Evolutionary conservation across 352 stramenopile genomes (phyloP), one percentile per base, ranked within the genome.

Genomic region (Phytophthora litchii): DNA sequence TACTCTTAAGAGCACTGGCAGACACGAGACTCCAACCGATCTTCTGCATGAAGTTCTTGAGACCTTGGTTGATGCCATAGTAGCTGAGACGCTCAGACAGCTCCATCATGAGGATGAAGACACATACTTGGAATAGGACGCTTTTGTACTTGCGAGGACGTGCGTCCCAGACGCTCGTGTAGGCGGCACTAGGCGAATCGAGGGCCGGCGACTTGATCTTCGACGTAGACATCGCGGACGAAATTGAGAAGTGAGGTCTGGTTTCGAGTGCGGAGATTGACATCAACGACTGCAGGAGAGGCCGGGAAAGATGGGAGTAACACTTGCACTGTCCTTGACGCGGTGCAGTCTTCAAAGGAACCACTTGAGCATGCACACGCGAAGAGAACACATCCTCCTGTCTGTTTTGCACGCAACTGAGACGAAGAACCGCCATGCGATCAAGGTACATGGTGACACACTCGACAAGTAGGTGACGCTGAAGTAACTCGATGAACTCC

Each of bases 41-140:
- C 49, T 72, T 54, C 65, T 86, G 67, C 78, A 94, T 89, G 62
- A 82, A 92, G 74, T 94, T 92, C 71, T 92, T 92, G 40, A 92
- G 74, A 0, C 81, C 83, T 57, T 92, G 83, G 70, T 92, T 92
- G 71, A 94, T 92, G 19, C 83, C 83, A 46, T 90, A 94, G 67
- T 92, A 94, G 36, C 83, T 92, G 20, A 65, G 29, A 25, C 58
- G 58, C 25, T 67, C 58, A 1, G 58, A 40, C 29, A 67, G 35
- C 42, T 67, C 58, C 58, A 67, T 61, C 58, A 61, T 67, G 42
- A 67, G 43, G 43, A 67, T 67, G 46, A 64, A 64, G 25, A 77
- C 76, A 11, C 64, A 78, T 16, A 89, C 80, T 59, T 88, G 66
- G 53, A 87, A 46, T 23, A 89, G 40, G 20, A 88, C 74, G 49